These are phyloP conservation scores for Penicillium sp. DNA, from an alignment of 2,329 filamentous ascomycete genomes.

Conservation along the genomic window DNA sequence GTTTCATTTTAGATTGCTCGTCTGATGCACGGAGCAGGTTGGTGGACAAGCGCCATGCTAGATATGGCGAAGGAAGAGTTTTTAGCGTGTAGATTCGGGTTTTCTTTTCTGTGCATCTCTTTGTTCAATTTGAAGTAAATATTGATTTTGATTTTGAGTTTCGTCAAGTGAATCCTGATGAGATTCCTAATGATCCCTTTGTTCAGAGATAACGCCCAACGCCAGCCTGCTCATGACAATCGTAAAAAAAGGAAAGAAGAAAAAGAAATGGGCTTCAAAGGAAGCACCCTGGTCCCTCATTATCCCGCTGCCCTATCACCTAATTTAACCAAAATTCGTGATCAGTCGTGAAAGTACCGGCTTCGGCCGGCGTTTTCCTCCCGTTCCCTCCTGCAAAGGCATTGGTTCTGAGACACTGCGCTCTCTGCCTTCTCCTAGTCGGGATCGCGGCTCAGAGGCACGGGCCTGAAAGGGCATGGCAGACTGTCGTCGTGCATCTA, in stretches of 20 bases:
- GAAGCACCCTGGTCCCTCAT: background rate
- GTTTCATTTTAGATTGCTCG: slow-evolving; percentile 2
- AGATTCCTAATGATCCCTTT: background rate
- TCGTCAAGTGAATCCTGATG: background rate
- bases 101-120: background rate
- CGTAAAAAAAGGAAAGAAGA: slow-evolving; percentile 2
- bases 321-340: slow-evolving; percentile 35
- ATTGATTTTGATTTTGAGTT: background rate
- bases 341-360: slow-evolving; percentile 41
- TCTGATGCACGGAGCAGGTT: background rate
- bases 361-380: slow-evolving; percentile 32
- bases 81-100: background rate
- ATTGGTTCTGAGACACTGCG: slow-evolving; percentile 27
- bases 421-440: slow-evolving; percentile 20
- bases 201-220: slow-evolving; percentile 1
- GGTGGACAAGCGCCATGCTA: background rate
- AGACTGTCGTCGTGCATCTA: slow-evolving; percentile 12
- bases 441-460: slow-evolving; percentile 5
- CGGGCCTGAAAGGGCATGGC: slow-evolving; percentile 14
- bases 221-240: slow-evolving; percentile 13
- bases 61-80: background rate
- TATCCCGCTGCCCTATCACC: background rate
- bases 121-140: background rate
- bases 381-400: slow-evolving; percentile 10
- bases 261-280: background rate